These are phyloP conservation scores for Lichtheimia ramosa DNA, from an alignment of 371 early-diverging fungal species.

Conservation along the genomic window DNA sequence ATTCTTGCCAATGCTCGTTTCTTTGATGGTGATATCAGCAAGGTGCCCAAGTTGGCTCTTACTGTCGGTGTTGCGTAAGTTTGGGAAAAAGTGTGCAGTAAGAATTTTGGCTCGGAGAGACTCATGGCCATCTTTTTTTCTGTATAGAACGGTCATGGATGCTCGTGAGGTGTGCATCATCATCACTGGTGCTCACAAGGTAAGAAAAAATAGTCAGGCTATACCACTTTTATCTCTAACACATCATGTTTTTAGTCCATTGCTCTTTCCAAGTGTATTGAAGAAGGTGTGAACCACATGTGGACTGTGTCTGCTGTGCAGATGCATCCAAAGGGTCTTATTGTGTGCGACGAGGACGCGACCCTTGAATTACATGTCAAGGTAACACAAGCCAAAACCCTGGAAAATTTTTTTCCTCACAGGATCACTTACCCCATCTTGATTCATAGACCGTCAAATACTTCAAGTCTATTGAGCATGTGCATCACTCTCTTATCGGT, in stretches of 20 bases:
- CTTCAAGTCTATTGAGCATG: constrained; percentile 88
- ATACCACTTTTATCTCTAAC: background rate
- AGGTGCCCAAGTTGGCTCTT: constrained; percentile 86
- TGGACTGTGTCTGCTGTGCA: constrained; percentile 93
- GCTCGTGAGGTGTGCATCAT: constrained; percentile 85
- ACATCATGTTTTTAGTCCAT: constrained; percentile 21
- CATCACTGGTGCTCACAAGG: constrained; percentile 88
- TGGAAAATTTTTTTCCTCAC: constrained; percentile 7
- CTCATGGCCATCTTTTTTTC: background rate
- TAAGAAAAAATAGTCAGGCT: constrained; percentile 63
- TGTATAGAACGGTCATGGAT: constrained; percentile 78
- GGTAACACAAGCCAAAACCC: constrained; percentile 19
- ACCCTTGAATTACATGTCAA: constrained; percentile 89
- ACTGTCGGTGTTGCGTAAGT: constrained; percentile 87
- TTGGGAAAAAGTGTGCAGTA: background rate
- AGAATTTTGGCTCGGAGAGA: background rate
- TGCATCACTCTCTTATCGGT: constrained; percentile 80
- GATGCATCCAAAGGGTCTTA: constrained; percentile 83
- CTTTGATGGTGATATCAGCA: constrained; percentile 85
- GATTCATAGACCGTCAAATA: constrained; percentile 74
- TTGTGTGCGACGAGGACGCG: constrained; percentile 91
- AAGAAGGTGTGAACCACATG: constrained; percentile 89
- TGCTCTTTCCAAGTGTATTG: constrained; percentile 84
- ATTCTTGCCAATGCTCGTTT: constrained; percentile 88
- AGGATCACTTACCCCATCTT: constrained; percentile 2